phyloP scores from a whole-genome alignment of 768 basidiomycete species.

The Cyathus striatus region DNA sequence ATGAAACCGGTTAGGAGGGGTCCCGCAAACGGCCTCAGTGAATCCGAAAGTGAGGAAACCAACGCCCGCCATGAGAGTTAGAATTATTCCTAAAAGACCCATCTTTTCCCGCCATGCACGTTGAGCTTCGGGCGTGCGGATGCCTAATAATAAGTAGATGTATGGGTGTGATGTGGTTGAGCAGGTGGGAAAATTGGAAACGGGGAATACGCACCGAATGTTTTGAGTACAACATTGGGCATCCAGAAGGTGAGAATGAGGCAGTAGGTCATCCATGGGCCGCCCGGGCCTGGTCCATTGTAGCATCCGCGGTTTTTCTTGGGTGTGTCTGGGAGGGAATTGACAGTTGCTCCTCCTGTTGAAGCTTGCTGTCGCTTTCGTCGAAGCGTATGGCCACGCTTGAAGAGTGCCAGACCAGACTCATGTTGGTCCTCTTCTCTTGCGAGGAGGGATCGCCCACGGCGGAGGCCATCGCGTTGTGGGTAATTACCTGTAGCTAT shows the following conservation, averaged over 20 bases:
- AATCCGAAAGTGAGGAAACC: slow-evolving; percentile 99
- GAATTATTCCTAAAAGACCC: slow-evolving; percentile 80
- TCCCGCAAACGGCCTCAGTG: slow-evolving; percentile 90
- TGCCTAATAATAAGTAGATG: slow-evolving; percentile 45
- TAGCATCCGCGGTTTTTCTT: slow-evolving; percentile 50
- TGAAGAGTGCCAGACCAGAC: slow-evolving; percentile 90
- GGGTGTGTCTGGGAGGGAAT: slow-evolving; percentile 25
- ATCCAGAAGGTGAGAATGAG: slow-evolving; percentile 77
- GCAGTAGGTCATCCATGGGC: slow-evolving; percentile 95
- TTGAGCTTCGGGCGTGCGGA: slow-evolving; percentile 87
- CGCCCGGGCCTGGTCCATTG: slow-evolving; percentile 84
- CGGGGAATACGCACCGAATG: slow-evolving; percentile 65
- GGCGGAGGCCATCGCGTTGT: slow-evolving; percentile 64
- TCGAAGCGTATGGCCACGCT: slow-evolving; percentile 75
- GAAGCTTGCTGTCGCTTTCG: slow-evolving; percentile 54
- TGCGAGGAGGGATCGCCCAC: slow-evolving; percentile 86
- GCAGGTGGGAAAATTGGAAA: slow-evolving; percentile 1
- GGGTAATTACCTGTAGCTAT: slow-evolving; percentile 81
- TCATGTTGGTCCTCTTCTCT: slow-evolving; percentile 90
- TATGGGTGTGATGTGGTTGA: not conserved
- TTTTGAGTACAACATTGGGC: slow-evolving; percentile 70
- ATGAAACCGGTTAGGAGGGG: slow-evolving; percentile 77
- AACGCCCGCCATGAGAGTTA: slow-evolving; percentile 83
- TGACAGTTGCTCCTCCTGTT: slow-evolving; percentile 35
- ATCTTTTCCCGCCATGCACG: slow-evolving; percentile 99